Percentiles rank a stretch among this genome's conserved stretches.
phyloP scores from a whole-genome alignment of 2,329 filamentous ascomycete species.

The Ophiostoma quercus region DNA sequence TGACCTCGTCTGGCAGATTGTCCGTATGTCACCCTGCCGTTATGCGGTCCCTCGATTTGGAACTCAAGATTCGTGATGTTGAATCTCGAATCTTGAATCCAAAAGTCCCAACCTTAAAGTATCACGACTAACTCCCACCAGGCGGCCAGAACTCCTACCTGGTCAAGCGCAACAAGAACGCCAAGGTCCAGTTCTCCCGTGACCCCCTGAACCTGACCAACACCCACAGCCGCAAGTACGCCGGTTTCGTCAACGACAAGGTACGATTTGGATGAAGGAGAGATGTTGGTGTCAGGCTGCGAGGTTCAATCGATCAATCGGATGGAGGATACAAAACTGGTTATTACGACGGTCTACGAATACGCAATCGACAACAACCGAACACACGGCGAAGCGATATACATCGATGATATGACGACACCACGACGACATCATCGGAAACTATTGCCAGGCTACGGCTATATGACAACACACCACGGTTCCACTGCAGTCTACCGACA shows the following conservation, averaged over 20 bases:
- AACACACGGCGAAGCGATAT: background rate
- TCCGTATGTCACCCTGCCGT: conserved; percentile 64
- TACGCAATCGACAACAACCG: background rate
- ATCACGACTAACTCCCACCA: conserved; percentile 37
- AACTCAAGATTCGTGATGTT: background rate
- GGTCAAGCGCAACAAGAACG: conserved; percentile 77
- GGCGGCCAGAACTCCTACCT: conserved; percentile 86
- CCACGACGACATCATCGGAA: background rate
- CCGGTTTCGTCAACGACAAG: conserved; percentile 91
- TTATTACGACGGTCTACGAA: background rate
- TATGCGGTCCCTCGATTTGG: background rate
- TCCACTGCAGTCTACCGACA: background rate
- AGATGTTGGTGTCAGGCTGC: background rate
- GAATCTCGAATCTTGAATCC: background rate
- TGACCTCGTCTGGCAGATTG: conserved; percentile 91
- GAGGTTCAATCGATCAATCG: background rate
- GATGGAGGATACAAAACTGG: background rate
- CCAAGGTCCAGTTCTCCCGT: conserved; percentile 83
- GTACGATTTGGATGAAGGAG: conserved; percentile 46
- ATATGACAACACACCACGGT: background rate
- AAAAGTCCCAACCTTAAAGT: background rate
- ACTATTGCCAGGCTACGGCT: background rate
- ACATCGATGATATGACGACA: background rate
- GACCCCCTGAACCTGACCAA: conserved; percentile 93
- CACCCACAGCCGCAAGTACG: conserved; percentile 88